phyloP scores from a whole-genome alignment of 208 protist species.

The Leptomonas seymouri region DNA sequence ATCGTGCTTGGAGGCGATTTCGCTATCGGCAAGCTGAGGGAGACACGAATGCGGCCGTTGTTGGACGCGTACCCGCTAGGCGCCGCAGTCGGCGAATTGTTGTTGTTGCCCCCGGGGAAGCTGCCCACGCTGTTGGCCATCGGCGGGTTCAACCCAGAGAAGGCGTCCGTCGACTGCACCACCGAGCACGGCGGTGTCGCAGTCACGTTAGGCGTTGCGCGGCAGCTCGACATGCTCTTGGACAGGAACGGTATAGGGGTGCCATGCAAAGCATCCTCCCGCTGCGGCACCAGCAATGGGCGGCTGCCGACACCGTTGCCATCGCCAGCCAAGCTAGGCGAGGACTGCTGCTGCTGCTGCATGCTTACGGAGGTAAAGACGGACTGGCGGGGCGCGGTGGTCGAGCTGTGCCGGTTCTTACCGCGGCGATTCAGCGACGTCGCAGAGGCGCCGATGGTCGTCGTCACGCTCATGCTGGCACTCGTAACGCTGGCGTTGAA shows the following conservation, averaged over 20 bases:
- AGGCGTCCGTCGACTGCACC: conserved; percentile 5
- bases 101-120: conserved; percentile 13
- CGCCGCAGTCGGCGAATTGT: conserved; percentile 1
- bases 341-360: conserved; percentile 30
- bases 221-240: conserved; percentile 16
- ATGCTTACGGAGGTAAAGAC: conserved; percentile 33
- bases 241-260: conserved; percentile 12
- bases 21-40: conserved; percentile 21
- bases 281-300: conserved; percentile 28
- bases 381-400: conserved; percentile 13
- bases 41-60: conserved; percentile 24
- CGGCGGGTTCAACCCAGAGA: not conserved
- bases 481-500: conserved; percentile 19
- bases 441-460: not conserved
- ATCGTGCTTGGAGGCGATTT: conserved; percentile 1
- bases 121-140: conserved; percentile 20
- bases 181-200: not conserved
- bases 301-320: conserved; percentile 5
- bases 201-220: not conserved
- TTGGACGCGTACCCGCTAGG: not conserved
- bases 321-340: not conserved
- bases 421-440: conserved; percentile 5
- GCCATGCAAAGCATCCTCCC: conserved; percentile 8
- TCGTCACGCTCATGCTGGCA: conserved; percentile 11
- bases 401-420: conserved; percentile 8